Evolutionary conservation across 2,329 filamentous ascomycete species (phyloP).

Genomic region (Pseudovirgaria hyperparasitica): DNA sequence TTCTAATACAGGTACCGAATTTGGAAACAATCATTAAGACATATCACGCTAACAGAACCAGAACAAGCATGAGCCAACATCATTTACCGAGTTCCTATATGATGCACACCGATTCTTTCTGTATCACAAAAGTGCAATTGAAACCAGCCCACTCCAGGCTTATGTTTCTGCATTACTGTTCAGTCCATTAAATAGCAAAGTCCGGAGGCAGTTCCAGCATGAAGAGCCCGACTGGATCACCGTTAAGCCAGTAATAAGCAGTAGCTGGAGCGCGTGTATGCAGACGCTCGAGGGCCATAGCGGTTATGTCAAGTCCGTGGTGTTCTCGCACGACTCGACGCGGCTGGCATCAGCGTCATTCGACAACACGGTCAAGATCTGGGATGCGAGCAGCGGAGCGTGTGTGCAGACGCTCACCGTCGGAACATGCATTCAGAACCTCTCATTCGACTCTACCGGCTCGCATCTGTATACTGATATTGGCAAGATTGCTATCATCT

Average conservation of each 20-base stretch:
- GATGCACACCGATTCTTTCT: slow-evolving; percentile 9
- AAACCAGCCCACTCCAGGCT: slow-evolving; percentile 7
- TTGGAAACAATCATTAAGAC: slow-evolving; percentile 1
- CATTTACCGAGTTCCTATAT: slow-evolving; percentile 3
- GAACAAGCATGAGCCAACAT: slow-evolving; percentile 1
- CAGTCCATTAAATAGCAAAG: slow-evolving; percentile 6
- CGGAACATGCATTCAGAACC: slow-evolving; percentile 4
- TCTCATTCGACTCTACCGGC: slow-evolving; percentile 11
- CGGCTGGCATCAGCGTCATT: slow-evolving; percentile 9
- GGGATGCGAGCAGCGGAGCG: slow-evolving; percentile 8
- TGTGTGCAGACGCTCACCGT: slow-evolving; percentile 7
- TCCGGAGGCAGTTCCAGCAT: slow-evolving; percentile 5
- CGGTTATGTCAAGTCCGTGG: slow-evolving; percentile 7
- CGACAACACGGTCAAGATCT: slow-evolving; percentile 10
- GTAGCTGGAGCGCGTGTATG: slow-evolving; percentile 7
- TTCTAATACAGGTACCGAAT: slow-evolving; percentile 5
- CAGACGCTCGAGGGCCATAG: slow-evolving; percentile 14
- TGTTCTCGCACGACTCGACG: slow-evolving; percentile 13
- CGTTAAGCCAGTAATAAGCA: slow-evolving; percentile 5
- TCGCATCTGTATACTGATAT: slow-evolving; percentile 11
- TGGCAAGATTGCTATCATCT: slow-evolving; percentile 7
- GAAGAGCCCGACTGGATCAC: slow-evolving; percentile 7
- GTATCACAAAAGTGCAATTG: slow-evolving; percentile 6
- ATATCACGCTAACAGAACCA: slow-evolving; percentile 4
- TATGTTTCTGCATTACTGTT: slow-evolving; percentile 10